Evolutionary conservation across 1,139 yeast species (phyloP).

Genomic region (Yarrowia galli): DNA sequence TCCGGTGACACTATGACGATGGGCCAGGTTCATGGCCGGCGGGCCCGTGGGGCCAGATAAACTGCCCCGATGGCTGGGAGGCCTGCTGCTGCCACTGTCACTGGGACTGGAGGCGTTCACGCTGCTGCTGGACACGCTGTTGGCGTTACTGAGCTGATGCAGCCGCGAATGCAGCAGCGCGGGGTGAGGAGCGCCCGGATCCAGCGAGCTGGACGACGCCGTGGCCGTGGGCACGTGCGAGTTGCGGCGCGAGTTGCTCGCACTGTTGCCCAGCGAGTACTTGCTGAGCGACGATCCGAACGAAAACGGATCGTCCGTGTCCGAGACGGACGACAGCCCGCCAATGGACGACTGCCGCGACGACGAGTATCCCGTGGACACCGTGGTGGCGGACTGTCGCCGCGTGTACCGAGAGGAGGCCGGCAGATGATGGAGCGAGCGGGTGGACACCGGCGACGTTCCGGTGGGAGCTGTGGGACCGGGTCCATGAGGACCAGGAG

Average conservation of each 20-base stretch:
- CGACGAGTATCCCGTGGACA: conserved; percentile 42
- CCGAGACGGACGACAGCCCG: conserved; percentile 47
- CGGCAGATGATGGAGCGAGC: conserved; percentile 12
- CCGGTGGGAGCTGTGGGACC: conserved; percentile 41
- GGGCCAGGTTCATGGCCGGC: conserved; percentile 5
- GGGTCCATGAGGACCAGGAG: not conserved
- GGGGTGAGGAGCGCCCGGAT: conserved; percentile 36
- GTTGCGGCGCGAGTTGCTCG: conserved; percentile 47
- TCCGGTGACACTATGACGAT: conserved; percentile 6
- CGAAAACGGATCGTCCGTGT: conserved; percentile 49
- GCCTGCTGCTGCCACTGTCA: conserved; percentile 15
- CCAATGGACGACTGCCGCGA: conserved; percentile 46
- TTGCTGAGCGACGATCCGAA: conserved; percentile 46
- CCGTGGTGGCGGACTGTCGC: conserved; percentile 43
- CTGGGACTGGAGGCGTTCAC: conserved; percentile 9
- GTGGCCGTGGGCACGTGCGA: conserved; percentile 45
- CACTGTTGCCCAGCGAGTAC: conserved; percentile 46
- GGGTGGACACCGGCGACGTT: conserved; percentile 12
- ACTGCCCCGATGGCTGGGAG: conserved; percentile 26
- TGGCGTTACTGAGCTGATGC: conserved; percentile 16
- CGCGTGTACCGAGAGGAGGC: conserved; percentile 44
- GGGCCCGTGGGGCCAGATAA: conserved; percentile 7
- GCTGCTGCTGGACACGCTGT: conserved; percentile 9
- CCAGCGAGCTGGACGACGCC: conserved; percentile 40
- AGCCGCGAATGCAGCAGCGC: conserved; percentile 39